These are phyloP conservation scores for Eimeria praecox DNA, from an alignment of 169 alveolate genomes.

Conservation along the genomic window DNA sequence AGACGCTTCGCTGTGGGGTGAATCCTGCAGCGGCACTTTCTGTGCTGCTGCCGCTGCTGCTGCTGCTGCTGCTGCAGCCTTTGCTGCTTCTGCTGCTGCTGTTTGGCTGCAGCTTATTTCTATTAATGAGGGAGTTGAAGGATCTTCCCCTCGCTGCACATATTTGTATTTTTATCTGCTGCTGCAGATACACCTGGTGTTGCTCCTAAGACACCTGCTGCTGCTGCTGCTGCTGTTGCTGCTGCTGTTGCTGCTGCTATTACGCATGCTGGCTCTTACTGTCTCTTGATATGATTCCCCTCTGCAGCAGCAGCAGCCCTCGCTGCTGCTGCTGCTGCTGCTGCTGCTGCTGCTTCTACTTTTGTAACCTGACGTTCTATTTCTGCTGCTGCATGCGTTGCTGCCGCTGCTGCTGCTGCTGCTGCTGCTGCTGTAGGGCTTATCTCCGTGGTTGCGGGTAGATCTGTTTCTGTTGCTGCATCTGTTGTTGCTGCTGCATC, in stretches of 20 bases:
- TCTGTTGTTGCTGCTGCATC: too few relatives aligned
- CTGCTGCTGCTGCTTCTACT: neutral
- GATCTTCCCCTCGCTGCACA: neutral
- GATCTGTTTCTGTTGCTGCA: neutral
- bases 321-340: neutral
- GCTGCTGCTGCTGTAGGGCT: neutral
- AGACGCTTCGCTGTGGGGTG: neutral
- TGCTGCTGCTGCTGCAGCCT: neutral
- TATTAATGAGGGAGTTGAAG: too few relatives aligned
- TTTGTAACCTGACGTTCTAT: neutral
- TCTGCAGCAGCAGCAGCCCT: neutral
- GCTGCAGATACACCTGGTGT: neutral
- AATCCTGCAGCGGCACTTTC: too few relatives aligned
- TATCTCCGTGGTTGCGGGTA: neutral
- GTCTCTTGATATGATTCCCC: neutral
- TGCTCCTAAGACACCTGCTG: neutral
- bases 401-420: constrained; percentile 5
- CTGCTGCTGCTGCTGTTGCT: neutral
- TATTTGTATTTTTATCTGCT: neutral
- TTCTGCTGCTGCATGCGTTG: neutral
- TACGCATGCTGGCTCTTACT: neutral
- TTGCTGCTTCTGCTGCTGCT: neutral
- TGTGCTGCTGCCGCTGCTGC: neutral
- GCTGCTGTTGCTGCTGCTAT: neutral
- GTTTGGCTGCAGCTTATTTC: neutral